Base-by-base conservation (phyloP, 2,329 filamentous ascomycete species). In the Pseudonectria foliicola region DNA sequence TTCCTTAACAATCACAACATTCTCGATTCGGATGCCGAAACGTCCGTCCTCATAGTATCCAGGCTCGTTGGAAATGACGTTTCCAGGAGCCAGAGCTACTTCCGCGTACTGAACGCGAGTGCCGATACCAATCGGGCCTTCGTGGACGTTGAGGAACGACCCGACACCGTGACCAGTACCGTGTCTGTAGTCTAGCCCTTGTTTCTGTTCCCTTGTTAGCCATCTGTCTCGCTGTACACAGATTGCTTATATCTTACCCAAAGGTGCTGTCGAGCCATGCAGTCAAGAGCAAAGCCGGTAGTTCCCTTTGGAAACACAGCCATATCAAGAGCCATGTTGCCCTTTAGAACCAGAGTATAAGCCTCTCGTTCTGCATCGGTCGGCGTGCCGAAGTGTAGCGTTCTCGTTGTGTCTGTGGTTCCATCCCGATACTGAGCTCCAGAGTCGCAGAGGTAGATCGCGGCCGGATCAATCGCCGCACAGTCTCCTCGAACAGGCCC, bases 101-200 rank as follows among this genome's bases (percentile, higher is more conserved):
- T 98, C 92, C 1, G 86, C 82, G 56, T 90, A 95, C 51, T 93
- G 85, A 26, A 93, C 78, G 29, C 92, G 76, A 8, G 89, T 95
- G 18, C 92, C 92, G 41, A 98, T 93, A 13, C 92, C 92, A 42
- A 98, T 94, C 2, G 92, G 92, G 0, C 92, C 92, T 64, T 98
- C 92, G 57, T 98, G 92, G 1, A 98, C 92, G 48, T 98, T 98
- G 53, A 98, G 67, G 62, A 82, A 98, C 2, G 88, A 95, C 18
- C 92, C 92, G 25, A 98, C 85, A 28, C 92, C 92, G 57, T 98
- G 92, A 8, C 92, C 92, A 4, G 92, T 98, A 37, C 92, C 92
- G 57, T 98, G 92, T 25, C 92, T 79, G 62, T 95, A 98, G 57
- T 98, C 92, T 10, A 98, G 70, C 0, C 92, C 92, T 53, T 90